These are phyloP conservation scores for Pelargonium nanum DNA, from an alignment of 345 rosid species.

Conservation along the genomic window DNA sequence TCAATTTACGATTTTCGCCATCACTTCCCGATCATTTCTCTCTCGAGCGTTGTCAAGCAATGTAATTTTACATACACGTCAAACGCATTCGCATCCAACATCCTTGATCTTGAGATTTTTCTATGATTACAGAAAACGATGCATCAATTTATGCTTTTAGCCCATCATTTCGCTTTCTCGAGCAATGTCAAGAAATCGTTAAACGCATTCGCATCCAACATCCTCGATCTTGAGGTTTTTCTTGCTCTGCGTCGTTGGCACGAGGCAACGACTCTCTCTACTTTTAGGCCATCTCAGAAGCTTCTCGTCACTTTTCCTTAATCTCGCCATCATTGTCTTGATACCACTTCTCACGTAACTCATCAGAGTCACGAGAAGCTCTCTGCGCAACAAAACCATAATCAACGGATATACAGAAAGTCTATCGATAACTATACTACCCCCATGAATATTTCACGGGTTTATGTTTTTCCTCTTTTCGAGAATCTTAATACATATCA, in stretches of 20 bases:
- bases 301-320: slow-evolving; percentile 42
- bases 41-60: too few relatives aligned
- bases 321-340: slow-evolving; percentile 39
- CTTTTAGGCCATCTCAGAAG: slow-evolving; percentile 44
- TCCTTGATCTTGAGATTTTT: slow-evolving; percentile 36
- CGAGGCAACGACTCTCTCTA: slow-evolving; percentile 52
- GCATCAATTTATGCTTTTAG: too few relatives aligned
- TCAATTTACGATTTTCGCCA: too few relatives aligned
- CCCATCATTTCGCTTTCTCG: too few relatives aligned
- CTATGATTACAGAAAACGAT: too few relatives aligned
- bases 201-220: slow-evolving; percentile 48
- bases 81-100: slow-evolving; percentile 48
- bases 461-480: too few relatives aligned
- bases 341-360: slow-evolving; percentile 51
- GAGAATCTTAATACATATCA: too few relatives aligned
- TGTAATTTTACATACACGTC: too few relatives aligned
- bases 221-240: slow-evolving; percentile 36
- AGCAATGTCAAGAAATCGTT: too few relatives aligned
- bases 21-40: too few relatives aligned
- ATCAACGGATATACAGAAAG: background rate
- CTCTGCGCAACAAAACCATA: slow-evolving; percentile 31
- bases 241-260: slow-evolving; percentile 41
- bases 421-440: background rate
- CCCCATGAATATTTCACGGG: too few relatives aligned
- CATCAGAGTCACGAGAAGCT: slow-evolving; percentile 31